Percentiles rank a stretch among this genome's conserved stretches.
Conservation (phyloP, 768 basidiomycete genomes). For the Agaricus blazei region DNA sequence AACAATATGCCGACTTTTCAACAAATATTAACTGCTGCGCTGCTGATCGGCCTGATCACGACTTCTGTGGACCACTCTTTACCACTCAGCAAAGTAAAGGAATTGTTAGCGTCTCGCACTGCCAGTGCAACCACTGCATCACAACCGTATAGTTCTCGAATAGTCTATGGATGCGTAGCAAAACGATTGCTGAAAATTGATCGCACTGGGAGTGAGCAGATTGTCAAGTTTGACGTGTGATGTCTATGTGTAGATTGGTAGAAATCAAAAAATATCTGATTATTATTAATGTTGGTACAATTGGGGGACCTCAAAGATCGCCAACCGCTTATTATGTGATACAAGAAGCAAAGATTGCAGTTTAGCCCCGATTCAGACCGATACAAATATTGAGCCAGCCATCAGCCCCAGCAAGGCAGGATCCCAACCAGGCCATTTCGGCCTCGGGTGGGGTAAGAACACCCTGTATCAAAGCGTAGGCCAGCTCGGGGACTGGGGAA, state of each 20-base stretch:
- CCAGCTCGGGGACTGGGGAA: slow-evolving; percentile 47
- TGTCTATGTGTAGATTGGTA: neutral
- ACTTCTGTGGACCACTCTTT: slow-evolving; percentile 50
- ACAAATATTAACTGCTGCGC: slow-evolving; percentile 65
- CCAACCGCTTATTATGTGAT: too few relatives aligned
- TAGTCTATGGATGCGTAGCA: slow-evolving; percentile 76
- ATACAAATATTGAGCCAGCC: slow-evolving; percentile 94
- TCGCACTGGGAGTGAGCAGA: slow-evolving; percentile 67
- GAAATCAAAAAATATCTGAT: too few relatives aligned
- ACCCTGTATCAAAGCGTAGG: slow-evolving; percentile 82
- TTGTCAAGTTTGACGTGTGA: slow-evolving; percentile 58
- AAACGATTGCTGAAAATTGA: slow-evolving; percentile 77
- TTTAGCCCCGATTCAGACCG: slow-evolving; percentile 28
- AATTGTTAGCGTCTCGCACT: slow-evolving; percentile 41
- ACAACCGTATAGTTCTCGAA: slow-evolving; percentile 32
- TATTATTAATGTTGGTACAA: too few relatives aligned
- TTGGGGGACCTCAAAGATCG: neutral
- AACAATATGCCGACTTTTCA: slow-evolving; percentile 48
- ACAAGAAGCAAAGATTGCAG: too few relatives aligned
- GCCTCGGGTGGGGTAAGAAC: slow-evolving; percentile 77
- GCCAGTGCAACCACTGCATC: slow-evolving; percentile 35
- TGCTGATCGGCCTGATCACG: slow-evolving; percentile 55
- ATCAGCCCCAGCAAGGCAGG: slow-evolving; percentile 88
- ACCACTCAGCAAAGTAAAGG: slow-evolving; percentile 60
- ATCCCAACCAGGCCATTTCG: slow-evolving; percentile 93